Evolutionary conservation across 2,329 filamentous ascomycete species (phyloP).

Genomic region (Metarhizium rileyi): DNA sequence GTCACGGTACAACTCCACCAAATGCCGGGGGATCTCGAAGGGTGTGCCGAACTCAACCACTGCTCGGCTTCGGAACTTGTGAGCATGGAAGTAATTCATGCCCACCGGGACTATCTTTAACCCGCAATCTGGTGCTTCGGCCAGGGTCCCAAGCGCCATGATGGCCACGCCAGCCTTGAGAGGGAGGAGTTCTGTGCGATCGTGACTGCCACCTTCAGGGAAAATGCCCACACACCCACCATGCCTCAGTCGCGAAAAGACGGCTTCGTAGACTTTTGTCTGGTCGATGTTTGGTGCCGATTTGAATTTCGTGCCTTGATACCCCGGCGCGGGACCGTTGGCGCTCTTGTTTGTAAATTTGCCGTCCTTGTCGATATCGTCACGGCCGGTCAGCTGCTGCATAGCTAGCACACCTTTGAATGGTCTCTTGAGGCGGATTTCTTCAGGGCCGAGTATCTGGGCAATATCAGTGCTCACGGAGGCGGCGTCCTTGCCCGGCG

Average conservation of each 20-base stretch:
- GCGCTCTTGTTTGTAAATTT: constrained; percentile 47
- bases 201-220: constrained; percentile 92
- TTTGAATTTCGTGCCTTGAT: constrained; percentile 73
- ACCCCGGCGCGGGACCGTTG: constrained; percentile 49
- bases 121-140: constrained; percentile 74
- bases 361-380: constrained; percentile 59
- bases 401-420: constrained; percentile 71
- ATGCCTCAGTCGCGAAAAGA: constrained; percentile 71
- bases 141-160: constrained; percentile 88
- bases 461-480: constrained; percentile 76
- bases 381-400: constrained; percentile 71
- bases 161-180: constrained; percentile 95
- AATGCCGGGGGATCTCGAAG: constrained; percentile 70
- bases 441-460: constrained; percentile 68
- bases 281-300: constrained; percentile 90
- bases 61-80: constrained; percentile 94
- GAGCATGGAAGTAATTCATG: constrained; percentile 99
- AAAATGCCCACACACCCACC: constrained; percentile 95
- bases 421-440: constrained; percentile 76
- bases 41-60: constrained; percentile 92
- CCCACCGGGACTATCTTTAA: constrained; percentile 93
- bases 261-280: constrained; percentile 84
- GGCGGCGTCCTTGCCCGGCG: constrained; percentile 66
- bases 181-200: constrained; percentile 81
- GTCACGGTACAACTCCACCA: constrained; percentile 76